Conservation (phyloP, 805 yeast genomes). For the Saccharomyces mikatae region DNA sequence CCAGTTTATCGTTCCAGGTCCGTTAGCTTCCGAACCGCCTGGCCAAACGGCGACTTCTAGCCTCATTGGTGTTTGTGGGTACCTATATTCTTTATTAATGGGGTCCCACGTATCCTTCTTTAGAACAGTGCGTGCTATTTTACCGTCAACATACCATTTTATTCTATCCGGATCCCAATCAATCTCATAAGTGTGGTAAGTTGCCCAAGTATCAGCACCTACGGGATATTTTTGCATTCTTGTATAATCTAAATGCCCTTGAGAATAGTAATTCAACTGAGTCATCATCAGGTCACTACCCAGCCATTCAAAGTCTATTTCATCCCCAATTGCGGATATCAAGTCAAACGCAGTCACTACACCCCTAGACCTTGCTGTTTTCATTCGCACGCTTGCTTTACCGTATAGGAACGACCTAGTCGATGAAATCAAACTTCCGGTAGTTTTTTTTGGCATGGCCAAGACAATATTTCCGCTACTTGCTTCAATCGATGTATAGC, state of each 20-base stretch:
- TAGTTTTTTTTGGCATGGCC: constrained; percentile 68
- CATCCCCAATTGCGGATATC: constrained; percentile 82
- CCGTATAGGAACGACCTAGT: constrained; percentile 82
- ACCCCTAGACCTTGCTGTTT: constrained; percentile 68
- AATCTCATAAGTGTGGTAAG: constrained; percentile 66
- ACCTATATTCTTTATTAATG: constrained; percentile 44
- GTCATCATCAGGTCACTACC: constrained; percentile 61
- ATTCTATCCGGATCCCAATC: constrained; percentile 75
- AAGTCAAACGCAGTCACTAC: constrained; percentile 78
- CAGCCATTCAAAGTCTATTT: constrained; percentile 80
- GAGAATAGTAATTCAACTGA: constrained; percentile 74
- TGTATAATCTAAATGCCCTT: constrained; percentile 63
- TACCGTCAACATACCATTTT: constrained; percentile 68
- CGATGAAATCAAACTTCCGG: constrained; percentile 74
- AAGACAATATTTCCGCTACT: constrained; percentile 41
- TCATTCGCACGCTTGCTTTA: constrained; percentile 55
- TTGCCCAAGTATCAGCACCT: constrained; percentile 45
- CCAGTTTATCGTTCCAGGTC: constrained; percentile 67
- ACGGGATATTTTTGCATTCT: constrained; percentile 33
- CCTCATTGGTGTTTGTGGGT: constrained; percentile 70
- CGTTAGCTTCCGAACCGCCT: constrained; percentile 49
- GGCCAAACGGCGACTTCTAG: constrained; percentile 76
- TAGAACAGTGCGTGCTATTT: constrained; percentile 50
- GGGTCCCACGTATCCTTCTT: constrained; percentile 57
- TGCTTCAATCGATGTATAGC: constrained; percentile 43